A percentile compares a stretch with the other conserved stretches of the same genome.
Evolutionary conservation across 2,329 filamentous ascomycete genomes (phyloP).

Genomic region (Aspergillus sp.): DNA sequence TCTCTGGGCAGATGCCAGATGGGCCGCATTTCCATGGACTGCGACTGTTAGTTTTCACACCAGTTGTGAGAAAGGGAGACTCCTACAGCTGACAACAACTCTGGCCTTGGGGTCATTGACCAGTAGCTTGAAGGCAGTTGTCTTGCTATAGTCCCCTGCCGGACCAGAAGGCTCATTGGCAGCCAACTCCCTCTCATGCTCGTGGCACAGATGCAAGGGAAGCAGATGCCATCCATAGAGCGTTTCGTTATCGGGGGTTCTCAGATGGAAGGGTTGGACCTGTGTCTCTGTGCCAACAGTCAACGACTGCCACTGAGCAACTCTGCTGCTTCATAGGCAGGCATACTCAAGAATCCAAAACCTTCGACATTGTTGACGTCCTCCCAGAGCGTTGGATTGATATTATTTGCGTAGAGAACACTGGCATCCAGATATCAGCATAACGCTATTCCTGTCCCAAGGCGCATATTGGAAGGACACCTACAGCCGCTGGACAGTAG

Average conservation of each 20-base stretch:
- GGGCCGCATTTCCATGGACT: slow-evolving; percentile 65
- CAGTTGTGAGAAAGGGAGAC: neutral
- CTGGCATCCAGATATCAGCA: slow-evolving; percentile 37
- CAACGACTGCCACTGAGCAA: slow-evolving; percentile 6
- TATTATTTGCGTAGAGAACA: slow-evolving; percentile 72
- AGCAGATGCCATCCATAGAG: slow-evolving; percentile 89
- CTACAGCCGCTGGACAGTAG: slow-evolving; percentile 73
- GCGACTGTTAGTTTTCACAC: neutral
- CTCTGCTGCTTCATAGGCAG: neutral
- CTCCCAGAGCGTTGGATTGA: slow-evolving; percentile 64
- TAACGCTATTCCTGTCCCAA: no score
- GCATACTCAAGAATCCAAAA: slow-evolving; percentile 76
- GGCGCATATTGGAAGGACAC: slow-evolving; percentile 20
- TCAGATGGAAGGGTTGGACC: slow-evolving; percentile 73
- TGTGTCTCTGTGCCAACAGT: slow-evolving; percentile 58
- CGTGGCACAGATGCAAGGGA: slow-evolving; percentile 65
- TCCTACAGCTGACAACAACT: slow-evolving; percentile 48
- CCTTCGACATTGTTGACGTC: slow-evolving; percentile 68
- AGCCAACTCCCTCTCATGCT: slow-evolving; percentile 58
- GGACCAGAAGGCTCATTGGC: slow-evolving; percentile 47
- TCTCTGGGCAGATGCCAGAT: slow-evolving; percentile 69
- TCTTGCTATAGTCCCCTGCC: slow-evolving; percentile 39
- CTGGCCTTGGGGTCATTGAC: slow-evolving; percentile 43
- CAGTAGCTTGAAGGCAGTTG: slow-evolving; percentile 44
- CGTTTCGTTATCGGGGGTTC: slow-evolving; percentile 64